Evolutionary conservation across 345 rosid genomes (phyloP).

Genomic region (Gossypium anomalum): DNA sequence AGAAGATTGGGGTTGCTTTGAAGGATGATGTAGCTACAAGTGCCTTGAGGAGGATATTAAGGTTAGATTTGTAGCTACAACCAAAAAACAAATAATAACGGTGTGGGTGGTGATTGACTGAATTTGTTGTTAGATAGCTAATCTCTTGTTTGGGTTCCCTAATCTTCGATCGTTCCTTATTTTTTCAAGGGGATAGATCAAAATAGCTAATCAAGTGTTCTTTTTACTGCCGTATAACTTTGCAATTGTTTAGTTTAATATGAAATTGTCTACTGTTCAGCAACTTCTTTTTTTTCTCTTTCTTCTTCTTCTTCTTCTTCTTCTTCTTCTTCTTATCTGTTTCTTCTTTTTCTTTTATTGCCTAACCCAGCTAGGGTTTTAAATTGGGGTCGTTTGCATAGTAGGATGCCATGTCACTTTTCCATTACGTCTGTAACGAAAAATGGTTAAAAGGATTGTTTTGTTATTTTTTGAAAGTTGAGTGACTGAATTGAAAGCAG

Average conservation of each 20-base stretch:
- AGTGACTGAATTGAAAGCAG: too few species aligned
- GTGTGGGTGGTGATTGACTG: neutral
- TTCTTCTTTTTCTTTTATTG: too few species aligned
- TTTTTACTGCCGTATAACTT: neutral
- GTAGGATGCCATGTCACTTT: too few species aligned
- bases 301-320: too few species aligned
- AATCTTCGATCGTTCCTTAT: conserved; percentile 52
- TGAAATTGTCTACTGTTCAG: neutral
- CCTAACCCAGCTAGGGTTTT: too few species aligned
- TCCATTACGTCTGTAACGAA: too few species aligned
- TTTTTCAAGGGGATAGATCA: conserved; percentile 76
- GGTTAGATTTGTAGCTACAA: conserved; percentile 29
- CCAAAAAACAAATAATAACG: conserved; percentile 1
- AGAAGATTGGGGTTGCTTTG: conserved; percentile 23
- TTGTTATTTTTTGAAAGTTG: too few species aligned
- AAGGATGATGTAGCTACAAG: conserved; percentile 39
- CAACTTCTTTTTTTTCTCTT: too few species aligned
- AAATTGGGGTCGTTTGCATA: too few species aligned
- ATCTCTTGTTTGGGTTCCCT: conserved; percentile 19
- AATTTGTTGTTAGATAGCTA: neutral
- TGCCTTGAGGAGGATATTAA: conserved; percentile 47
- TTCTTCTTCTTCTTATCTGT: too few species aligned
- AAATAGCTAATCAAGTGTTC: conserved; percentile 28
- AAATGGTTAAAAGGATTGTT: too few species aligned
- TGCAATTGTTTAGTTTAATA: neutral